Base-by-base conservation (phyloP, 495 filamentous ascomycete species). In the Lophiostoma macrostomum region DNA sequence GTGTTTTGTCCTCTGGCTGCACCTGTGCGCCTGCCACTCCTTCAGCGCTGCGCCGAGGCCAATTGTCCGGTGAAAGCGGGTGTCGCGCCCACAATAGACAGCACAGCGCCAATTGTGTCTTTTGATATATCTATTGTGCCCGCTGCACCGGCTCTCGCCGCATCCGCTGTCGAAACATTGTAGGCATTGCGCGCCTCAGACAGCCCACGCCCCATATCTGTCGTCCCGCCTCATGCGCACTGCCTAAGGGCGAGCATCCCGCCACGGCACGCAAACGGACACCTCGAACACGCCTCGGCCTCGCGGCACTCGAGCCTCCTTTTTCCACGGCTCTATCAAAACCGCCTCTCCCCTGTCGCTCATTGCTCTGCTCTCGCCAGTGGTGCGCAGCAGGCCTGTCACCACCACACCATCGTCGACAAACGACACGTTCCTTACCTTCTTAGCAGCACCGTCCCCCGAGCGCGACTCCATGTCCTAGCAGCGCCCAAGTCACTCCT, bases 301-400 rank as follows among this genome's bases (percentile, higher is more conserved):
- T 34, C 40, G n/a, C 23, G 7, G 14, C 31, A 14, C 34, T 5
- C 34, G 40, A 30, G 23, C 50, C 53, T 56, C 52, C 36, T 47
- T 24, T 25, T 37, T 47, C 48, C 20, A 7, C 32, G 41, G 13
- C 23, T 12, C 42, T 28, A 11, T 14, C 32, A 46, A 22, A 8
- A 55, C 28, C 22, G 18, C 48, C 11, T 1, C 31, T 18, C 35
- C 53, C 48, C 53, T 52, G 50, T 53, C 49, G 37, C 54, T 56
- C 44, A 47, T 45, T 48, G 30, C 25, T 14, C 31, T 23, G 20
- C 25, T 35, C 22, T 20, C 16, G 19, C 49, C 27, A 37, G 60
- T 51, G 59, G 53, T 63, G 54, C 38, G 41, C 60, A 63, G 60
- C 60, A 23, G 60, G 60, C 30, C 60, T 63, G 60, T 63, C 44